phyloP scores from a whole-genome alignment of 257 asterid species.

The Solanum pinnatisectum region DNA sequence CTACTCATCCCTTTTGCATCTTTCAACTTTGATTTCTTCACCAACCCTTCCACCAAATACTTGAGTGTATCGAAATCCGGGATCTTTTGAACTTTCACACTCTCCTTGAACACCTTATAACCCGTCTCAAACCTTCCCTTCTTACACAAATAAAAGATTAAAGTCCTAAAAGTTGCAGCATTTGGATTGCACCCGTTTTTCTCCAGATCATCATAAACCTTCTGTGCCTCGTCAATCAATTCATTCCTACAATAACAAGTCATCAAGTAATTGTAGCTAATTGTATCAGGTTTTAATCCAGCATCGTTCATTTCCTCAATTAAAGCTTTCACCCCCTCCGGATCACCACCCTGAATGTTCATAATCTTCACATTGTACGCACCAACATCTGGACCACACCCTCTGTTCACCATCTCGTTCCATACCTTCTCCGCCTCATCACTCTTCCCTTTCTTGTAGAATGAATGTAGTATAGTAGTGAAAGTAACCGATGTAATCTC shows the following conservation, averaged over 20 bases:
- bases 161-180: constrained; percentile 55
- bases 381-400: constrained; percentile 48
- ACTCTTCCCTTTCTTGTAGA: constrained; percentile 39
- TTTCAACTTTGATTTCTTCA: constrained; percentile 20
- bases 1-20: constrained; percentile 54
- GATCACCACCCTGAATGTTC: constrained; percentile 32
- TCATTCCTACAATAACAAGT: constrained; percentile 48
- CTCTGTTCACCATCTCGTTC: constrained; percentile 51
- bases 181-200: constrained; percentile 46
- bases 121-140: constrained; percentile 44
- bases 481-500: constrained; percentile 28
- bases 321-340: constrained; percentile 39
- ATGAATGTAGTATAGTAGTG: constrained; percentile 41
- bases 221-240: constrained; percentile 60
- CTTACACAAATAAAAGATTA: constrained; percentile 50
- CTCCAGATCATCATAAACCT: constrained; percentile 50
- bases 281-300: constrained; percentile 50
- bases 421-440: constrained; percentile 62
- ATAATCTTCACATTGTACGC: constrained; percentile 54
- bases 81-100: constrained; percentile 51
- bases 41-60: constrained; percentile 58
- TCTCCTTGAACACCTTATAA: constrained; percentile 52
- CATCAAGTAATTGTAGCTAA: constrained; percentile 62
- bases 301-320: constrained; percentile 55
- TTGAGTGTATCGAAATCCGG: constrained; percentile 67